Evolutionary conservation across 2,329 filamentous ascomycete genomes (phyloP), one percentile per base, ranked within the genome.

Genomic region (Didymella glomerata): DNA sequence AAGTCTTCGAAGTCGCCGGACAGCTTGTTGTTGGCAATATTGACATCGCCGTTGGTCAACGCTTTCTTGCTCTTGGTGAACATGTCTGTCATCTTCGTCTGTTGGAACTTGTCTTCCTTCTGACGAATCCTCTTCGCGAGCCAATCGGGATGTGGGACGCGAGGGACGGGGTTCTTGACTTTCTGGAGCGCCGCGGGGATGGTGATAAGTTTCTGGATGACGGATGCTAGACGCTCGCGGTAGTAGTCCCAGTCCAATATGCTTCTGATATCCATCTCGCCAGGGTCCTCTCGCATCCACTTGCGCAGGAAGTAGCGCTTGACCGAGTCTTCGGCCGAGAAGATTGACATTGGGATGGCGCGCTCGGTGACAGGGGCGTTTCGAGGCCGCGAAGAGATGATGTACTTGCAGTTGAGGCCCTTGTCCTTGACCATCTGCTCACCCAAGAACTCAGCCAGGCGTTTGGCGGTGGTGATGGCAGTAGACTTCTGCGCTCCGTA

Each of bases 341-440:
- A 98, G 62, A 99, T 99, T 20, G 95, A 93, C 5, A 99, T 93
- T 0, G 95, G 95, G 59, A 99, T 86, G 22, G 95, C 95, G 69
- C 95, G 86, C 67, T 99, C 96, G 0, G 95, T 99, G 61, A 99
- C 93, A 1, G 95, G 94, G 0, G 94, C 92, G 71, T 91, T 91
- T 71, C 88, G 91, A 4, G 95, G 95, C 63, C 86, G 87, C 14
- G 92, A 86, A 50, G 93, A 97, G 72, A 99, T 97, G 76, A 99
- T 97, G 78, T 98, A 99, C 79, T 98, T 98, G 88, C 95, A 99
- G 81, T 99, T 99, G 68, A 99, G 78, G 3, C 95, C 95, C 78
- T 98, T 99, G 79, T 99, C 96, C 74, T 99, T 99, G 70, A 97
- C 89, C 96, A 99, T 99, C 74, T 97, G 93, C 75, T 97, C 94